Evolutionary conservation across 2,329 filamentous ascomycete species (phyloP).

Genomic region (Piedraia hortae): DNA sequence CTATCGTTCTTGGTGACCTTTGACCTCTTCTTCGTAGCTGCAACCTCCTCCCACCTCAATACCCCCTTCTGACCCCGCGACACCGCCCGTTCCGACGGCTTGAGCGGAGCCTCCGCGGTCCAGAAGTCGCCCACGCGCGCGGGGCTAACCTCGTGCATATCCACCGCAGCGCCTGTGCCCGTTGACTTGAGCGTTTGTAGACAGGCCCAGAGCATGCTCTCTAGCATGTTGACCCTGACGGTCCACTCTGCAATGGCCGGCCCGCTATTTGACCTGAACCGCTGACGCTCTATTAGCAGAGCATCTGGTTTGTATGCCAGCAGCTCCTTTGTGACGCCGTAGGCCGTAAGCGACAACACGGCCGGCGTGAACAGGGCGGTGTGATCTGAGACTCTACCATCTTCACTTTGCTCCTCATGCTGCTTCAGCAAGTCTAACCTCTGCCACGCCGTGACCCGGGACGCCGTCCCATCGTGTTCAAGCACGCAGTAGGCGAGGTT

Average conservation of each 20-base stretch:
- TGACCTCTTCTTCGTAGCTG: not conserved
- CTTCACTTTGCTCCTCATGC: not conserved
- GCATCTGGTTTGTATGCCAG: conserved; percentile 31
- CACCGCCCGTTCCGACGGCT: not conserved
- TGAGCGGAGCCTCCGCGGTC: conserved; percentile 12
- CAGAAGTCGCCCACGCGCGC: conserved; percentile 29
- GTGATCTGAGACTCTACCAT: not conserved
- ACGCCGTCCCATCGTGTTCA: conserved; percentile 2
- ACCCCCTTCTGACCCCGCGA: too few relatives aligned
- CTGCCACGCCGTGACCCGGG: conserved; percentile 14
- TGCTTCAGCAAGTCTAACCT: conserved; percentile 10
- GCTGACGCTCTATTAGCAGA: conserved; percentile 41
- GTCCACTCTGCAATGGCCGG: conserved; percentile 56
- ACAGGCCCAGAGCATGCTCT: conserved; percentile 53
- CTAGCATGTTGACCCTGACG: conserved; percentile 51
- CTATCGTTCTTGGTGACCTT: conserved; percentile 29
- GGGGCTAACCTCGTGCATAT: conserved; percentile 25
- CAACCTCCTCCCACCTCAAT: not conserved
- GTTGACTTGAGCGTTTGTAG: conserved; percentile 27
- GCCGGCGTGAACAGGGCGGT: conserved; percentile 16
- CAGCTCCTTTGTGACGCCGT: conserved; percentile 24
- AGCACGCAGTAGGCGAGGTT: conserved; percentile 48
- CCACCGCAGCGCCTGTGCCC: conserved; percentile 9
- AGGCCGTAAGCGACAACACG: conserved; percentile 27
- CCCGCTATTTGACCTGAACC: conserved; percentile 34